Evolutionary conservation across 768 basidiomycete species (phyloP), one percentile per base, ranked within the genome.

Genomic region (Gelatoporia subvermispora): DNA sequence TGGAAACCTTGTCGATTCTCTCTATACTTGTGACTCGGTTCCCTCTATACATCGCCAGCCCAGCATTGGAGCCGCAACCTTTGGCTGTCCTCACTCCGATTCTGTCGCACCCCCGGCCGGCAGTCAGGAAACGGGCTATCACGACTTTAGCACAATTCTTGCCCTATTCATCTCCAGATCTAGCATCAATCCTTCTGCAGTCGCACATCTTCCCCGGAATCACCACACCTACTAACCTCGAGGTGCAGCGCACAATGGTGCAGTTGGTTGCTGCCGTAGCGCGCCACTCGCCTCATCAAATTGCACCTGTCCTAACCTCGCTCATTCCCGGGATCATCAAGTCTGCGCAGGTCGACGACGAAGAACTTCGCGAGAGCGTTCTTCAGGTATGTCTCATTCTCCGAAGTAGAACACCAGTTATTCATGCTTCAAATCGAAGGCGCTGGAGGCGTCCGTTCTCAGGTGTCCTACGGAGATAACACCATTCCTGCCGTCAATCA

Each of bases 91-190:
- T 88, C 47, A 85, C 79, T 1, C 89, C 81, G 34, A 76, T 88
- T 24, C 77, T 91, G 40, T 75, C 73, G n/a, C 88, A 87, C 67
- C 60, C 76, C 8, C 84, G 93, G 3, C 79, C 88, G 9, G 91
- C 92, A 0, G 89, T 98, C 45, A 82, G 94, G 43, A 98, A 98
- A 72, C 86, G 93, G 44, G 88, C 92, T 2, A 93, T 97, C 50
- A 72, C 83, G 34, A 90, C 93, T 0, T 65, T 93, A 36, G 87
- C 91, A 0, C 88, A 92, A 55, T 88, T 93, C 62, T 76, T 93
- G 35, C 87, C 84, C 15, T 79, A 81, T 37, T 84, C 85, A 8
- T 79, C 78, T 35, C 72, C 81, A 3, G 70, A 74, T 2, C 65
- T 88, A 9, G 88, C 89, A 61, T 63, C 72, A 1, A 67, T 75